Conservation (phyloP, 768 basidiomycete species). For the Boletus subparvulus region DNA sequence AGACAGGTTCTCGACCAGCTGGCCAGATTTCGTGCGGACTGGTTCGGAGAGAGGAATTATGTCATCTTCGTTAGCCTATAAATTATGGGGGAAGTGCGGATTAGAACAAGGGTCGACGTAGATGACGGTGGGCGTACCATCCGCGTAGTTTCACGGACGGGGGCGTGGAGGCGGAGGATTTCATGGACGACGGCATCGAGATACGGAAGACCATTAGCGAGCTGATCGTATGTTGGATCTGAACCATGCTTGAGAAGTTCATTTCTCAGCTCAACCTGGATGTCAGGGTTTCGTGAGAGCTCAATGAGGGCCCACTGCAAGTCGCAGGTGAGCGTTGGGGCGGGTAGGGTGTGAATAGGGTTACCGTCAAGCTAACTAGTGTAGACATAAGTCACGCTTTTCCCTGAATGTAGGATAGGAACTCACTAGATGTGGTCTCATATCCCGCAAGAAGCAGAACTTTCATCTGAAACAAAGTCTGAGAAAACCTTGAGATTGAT, state of each 20-base stretch:
- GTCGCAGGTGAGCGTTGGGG: neutral
- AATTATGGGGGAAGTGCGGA: neutral
- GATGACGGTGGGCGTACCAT: constrained; percentile 1
- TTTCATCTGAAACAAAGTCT: constrained; percentile 17
- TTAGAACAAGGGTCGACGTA: neutral
- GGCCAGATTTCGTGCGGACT: constrained; percentile 43
- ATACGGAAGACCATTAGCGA: constrained; percentile 50
- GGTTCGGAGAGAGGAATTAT: constrained; percentile 56
- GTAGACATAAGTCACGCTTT: neutral
- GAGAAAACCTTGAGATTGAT: neutral
- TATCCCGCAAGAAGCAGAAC: constrained; percentile 22
- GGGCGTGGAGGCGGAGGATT: constrained; percentile 44
- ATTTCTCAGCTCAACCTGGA: constrained; percentile 48
- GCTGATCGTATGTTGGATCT: constrained; percentile 57
- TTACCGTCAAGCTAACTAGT: constrained; percentile 24
- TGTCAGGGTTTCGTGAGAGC: constrained; percentile 43
- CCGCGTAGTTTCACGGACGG: constrained; percentile 26
- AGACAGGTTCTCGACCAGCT: constrained; percentile 36
- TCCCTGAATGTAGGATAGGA: neutral
- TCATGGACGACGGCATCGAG: constrained; percentile 54
- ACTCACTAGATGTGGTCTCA: constrained; percentile 24
- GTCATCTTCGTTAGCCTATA: constrained; percentile 51
- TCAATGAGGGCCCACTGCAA: constrained; percentile 59
- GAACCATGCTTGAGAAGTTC: constrained; percentile 44
- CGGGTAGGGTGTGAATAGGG: neutral